Evolutionary conservation across 2,329 filamentous ascomycete species (phyloP), one percentile per base, ranked within the genome.

Genomic region (Fusarium agapanthi): DNA sequence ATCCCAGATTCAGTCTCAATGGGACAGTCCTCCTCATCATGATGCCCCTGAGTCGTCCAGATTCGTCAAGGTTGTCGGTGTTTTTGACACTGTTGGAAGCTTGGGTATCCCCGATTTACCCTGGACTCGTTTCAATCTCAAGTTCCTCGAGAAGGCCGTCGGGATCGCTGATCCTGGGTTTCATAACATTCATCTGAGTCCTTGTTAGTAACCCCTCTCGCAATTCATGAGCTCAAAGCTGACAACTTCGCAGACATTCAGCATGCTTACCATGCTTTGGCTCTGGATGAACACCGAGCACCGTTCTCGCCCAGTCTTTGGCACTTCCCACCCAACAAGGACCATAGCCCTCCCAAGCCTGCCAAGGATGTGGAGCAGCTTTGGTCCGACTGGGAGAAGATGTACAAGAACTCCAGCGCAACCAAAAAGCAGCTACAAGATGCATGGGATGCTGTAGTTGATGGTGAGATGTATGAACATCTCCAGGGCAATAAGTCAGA

Each of bases 191-290:
- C 63, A 69, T 24, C 67, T 77, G 18, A 77, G 75, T 38, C 75
- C 75, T 11, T 75, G 75, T 77, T 47, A 69, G 74, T 75, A 13
- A 24, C 14, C 22, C 12, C 54, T 35, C 28, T 30, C 13, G 26
- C 16, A 72, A 7, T 7, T 68, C 28, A 13, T 4, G 6, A 14
- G 18, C 12, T 40, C 15, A 41, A 14, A 18, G 55, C 72, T 56
- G 67, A 78, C 48, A 24, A 60, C 22, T 53, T 66, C 20, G 35
- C 48, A 69, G 77, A 79, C n/a, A 79, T 88, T 9, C 84, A 87
- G 43, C 84, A 88, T 65, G 87, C 87, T 4, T 89, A 88, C 67
- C 87, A 89, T 48, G 87, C 87, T 2, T 79, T 89, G 0, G 87
- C 86, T 5, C 80, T 89, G 0, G 87, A 89, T 51, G 87, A 89